Conservation (phyloP, 2,329 filamentous ascomycete genomes). For the Leptodontidium sp. region DNA sequence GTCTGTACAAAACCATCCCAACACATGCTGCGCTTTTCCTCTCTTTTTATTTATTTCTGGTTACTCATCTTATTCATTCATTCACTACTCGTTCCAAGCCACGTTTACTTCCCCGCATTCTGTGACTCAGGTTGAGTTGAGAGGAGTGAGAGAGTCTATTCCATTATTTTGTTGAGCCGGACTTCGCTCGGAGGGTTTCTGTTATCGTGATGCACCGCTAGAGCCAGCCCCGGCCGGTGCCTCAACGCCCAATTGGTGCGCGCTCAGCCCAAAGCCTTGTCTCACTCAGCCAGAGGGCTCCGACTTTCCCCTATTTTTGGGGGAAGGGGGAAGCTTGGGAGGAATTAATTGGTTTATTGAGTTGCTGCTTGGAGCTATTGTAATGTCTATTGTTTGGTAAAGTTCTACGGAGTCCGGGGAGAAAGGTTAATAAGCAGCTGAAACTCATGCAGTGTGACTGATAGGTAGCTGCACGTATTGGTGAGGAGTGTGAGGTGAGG, state of each 20-base stretch:
- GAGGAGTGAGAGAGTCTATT: neutral
- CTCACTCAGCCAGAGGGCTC: neutral
- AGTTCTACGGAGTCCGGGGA: neutral
- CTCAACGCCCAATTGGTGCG: neutral
- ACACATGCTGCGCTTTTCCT: neutral
- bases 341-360: neutral
- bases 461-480: neutral
- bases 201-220: neutral
- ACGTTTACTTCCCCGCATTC: constrained; percentile 2
- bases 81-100: neutral
- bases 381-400: neutral
- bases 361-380: neutral
- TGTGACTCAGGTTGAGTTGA: constrained; percentile 6
- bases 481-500: neutral
- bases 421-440: constrained; percentile 1
- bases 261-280: constrained; percentile 7
- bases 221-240: no score
- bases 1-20: neutral
- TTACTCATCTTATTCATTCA: neutral
- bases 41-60: neutral
- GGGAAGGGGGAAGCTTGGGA: neutral
- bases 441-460: constrained; percentile 8
- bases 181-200: neutral
- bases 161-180: constrained; percentile 6
- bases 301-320: constrained; percentile 4